phyloP scores from a whole-genome alignment of 2,329 filamentous ascomycete species.

The Ophiocordyceps camponoti-leonardi region DNA sequence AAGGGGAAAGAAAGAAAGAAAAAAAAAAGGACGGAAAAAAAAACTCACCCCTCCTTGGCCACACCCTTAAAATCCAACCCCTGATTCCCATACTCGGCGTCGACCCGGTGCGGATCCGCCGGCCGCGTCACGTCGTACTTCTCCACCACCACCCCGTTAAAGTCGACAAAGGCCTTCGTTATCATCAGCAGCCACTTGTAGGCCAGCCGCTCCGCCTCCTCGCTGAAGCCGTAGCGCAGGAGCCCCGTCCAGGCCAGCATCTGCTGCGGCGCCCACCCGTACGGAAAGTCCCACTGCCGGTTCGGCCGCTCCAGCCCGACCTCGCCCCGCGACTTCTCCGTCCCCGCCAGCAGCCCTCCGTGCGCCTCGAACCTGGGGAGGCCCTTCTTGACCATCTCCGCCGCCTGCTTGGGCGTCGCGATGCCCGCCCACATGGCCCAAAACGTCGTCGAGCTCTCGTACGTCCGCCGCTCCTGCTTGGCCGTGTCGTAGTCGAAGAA shows the following conservation, averaged over 20 bases:
- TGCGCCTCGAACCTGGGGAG: slow-evolving; percentile 77
- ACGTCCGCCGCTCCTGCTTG: slow-evolving; percentile 62
- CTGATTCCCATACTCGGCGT: slow-evolving; percentile 96
- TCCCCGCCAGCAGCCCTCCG: slow-evolving; percentile 78
- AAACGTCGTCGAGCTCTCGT: slow-evolving; percentile 86
- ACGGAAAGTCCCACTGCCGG: slow-evolving; percentile 96
- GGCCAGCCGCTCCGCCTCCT: slow-evolving; percentile 73
- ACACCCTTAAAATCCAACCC: slow-evolving; percentile 91
- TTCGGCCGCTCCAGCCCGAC: slow-evolving; percentile 74
- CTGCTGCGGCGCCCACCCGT: slow-evolving; percentile 96
- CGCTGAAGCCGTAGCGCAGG: slow-evolving; percentile 77
- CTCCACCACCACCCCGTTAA: slow-evolving; percentile 94
- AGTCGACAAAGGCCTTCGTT: slow-evolving; percentile 94
- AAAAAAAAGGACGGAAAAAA: neutral
- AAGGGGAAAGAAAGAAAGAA: no score
- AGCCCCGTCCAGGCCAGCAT: slow-evolving; percentile 94
- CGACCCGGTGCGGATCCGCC: slow-evolving; percentile 81
- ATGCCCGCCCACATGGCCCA: slow-evolving; percentile 96
- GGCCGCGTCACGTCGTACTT: slow-evolving; percentile 94
- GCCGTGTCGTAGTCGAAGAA: slow-evolving; percentile 94
- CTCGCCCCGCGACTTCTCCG: slow-evolving; percentile 69
- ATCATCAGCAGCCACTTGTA: slow-evolving; percentile 99
- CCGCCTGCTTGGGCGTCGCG: slow-evolving; percentile 72
- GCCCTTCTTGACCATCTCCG: slow-evolving; percentile 60
- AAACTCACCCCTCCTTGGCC: slow-evolving; percentile 78